Evolutionary conservation across 257 asterid species (phyloP).

Genomic region (Gentiana straminea): DNA sequence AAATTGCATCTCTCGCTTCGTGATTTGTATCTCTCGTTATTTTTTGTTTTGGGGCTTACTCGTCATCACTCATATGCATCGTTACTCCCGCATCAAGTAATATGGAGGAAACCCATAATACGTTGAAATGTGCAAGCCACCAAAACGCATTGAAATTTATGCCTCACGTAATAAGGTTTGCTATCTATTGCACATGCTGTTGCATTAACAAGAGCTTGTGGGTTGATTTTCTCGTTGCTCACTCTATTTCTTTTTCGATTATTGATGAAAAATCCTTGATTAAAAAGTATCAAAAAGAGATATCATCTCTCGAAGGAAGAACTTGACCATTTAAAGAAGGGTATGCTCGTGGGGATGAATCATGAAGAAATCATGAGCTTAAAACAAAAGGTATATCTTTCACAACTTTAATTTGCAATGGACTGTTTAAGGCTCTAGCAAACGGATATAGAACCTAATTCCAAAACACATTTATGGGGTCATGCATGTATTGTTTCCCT

Average conservation of each 20-base stretch:
- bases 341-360: constrained; percentile 66
- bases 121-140: constrained; percentile 95
- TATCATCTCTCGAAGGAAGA: constrained; percentile 76
- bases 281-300: constrained; percentile 96
- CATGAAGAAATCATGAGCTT: constrained; percentile 81
- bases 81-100: constrained; percentile 98
- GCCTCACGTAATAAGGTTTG: constrained; percentile 93
- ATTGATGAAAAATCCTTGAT: constrained; percentile 96
- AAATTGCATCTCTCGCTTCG: neutral
- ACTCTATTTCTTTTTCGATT: constrained; percentile 33
- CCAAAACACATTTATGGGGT: no score
- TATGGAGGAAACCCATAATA: constrained; percentile 96
- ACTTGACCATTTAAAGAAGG: constrained; percentile 76
- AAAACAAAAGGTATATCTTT: constrained; percentile 74
- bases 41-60: constrained; percentile 7
- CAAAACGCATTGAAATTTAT: constrained; percentile 85
- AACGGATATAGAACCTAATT: no score
- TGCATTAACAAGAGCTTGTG: constrained; percentile 7
- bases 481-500: no score
- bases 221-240: constrained; percentile 9
- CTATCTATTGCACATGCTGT: constrained; percentile 9
- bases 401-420: no score
- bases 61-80: constrained; percentile 77
- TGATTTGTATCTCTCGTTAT: neutral
- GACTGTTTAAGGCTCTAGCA: no score